These are phyloP conservation scores for Phoma sp. DNA, from an alignment of 2,329 filamentous ascomycete genomes.

Conservation along the genomic window DNA sequence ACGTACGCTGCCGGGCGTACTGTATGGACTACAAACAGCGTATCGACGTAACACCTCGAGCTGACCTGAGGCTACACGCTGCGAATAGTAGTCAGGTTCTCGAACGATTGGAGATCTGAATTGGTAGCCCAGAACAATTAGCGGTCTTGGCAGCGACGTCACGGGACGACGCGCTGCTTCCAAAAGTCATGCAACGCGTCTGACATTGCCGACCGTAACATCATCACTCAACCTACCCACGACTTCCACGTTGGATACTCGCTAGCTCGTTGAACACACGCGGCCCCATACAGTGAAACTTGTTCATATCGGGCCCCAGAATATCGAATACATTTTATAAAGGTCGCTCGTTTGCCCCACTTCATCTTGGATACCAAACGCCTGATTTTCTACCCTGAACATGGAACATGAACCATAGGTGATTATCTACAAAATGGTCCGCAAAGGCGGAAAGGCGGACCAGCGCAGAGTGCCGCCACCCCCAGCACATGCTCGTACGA, in stretches of 20 bases:
- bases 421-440: conserved; percentile 46
- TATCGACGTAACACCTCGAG: no score
- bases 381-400: conserved; percentile 5
- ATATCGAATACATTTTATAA: neutral
- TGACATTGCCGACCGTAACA: conserved; percentile 11
- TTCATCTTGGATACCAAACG: conserved; percentile 2
- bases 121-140: conserved; percentile 12
- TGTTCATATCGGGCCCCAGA: neutral
- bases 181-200: conserved; percentile 23
- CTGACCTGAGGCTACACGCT: neutral
- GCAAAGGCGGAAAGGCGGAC: conserved; percentile 45
- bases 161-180: conserved; percentile 27
- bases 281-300: neutral
- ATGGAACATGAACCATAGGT: conserved; percentile 31
- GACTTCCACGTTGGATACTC: neutral
- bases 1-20: neutral
- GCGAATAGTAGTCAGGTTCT: conserved; percentile 8
- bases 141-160: conserved; percentile 24
- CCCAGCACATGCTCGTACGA: conserved; percentile 26
- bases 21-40: neutral
- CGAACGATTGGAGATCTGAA: conserved; percentile 5
- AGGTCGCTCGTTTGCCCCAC: conserved; percentile 1
- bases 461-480: conserved; percentile 34
- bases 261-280: no score
- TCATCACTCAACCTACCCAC: neutral